Percentiles rank a stretch among this genome's conserved stretches.
phyloP scores from a whole-genome alignment of 2,329 filamentous ascomycete species.

The Aspergillus vadensis region DNA sequence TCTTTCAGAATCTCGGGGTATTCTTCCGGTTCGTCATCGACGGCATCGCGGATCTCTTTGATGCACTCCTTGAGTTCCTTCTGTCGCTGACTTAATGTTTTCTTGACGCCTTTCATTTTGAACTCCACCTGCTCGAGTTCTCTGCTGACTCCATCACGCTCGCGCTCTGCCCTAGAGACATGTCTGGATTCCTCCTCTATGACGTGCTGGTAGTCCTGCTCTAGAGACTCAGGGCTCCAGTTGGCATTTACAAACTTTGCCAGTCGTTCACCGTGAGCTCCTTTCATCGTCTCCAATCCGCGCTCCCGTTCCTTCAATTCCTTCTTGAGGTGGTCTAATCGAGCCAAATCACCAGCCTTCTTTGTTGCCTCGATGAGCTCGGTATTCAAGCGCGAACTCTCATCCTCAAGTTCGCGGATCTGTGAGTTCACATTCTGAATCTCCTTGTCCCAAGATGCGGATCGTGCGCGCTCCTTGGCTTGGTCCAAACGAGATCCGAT shows the following conservation, averaged over 20 bases:
- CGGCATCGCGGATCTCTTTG: constrained; percentile 61
- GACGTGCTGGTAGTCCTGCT: constrained; percentile 67
- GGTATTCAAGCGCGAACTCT: constrained; percentile 70
- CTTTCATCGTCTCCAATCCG: constrained; percentile 74
- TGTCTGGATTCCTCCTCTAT: constrained; percentile 60
- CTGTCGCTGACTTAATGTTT: constrained; percentile 65
- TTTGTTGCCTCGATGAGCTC: constrained; percentile 83
- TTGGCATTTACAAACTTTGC: constrained; percentile 62
- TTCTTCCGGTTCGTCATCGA: constrained; percentile 54
- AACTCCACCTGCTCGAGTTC: constrained; percentile 77
- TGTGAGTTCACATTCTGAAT: constrained; percentile 67
- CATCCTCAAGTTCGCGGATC: constrained; percentile 69
- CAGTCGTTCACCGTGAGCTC: constrained; percentile 73
- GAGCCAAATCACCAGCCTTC: constrained; percentile 78
- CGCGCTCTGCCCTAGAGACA: constrained; percentile 66
- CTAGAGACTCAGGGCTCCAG: constrained; percentile 72
- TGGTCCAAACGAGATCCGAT: constrained; percentile 64
- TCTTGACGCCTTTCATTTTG: constrained; percentile 66
- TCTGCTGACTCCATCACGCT: constrained; percentile 69
- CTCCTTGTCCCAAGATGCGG: constrained; percentile 69
- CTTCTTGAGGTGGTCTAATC: constrained; percentile 79
- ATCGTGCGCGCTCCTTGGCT: constrained; percentile 64
- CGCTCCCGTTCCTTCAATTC: constrained; percentile 73
- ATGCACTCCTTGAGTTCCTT: constrained; percentile 65
- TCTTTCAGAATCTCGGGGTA: constrained; percentile 57